phyloP scores from a whole-genome alignment of 805 yeast species.

The Diddensiella caesifluorescens region DNA sequence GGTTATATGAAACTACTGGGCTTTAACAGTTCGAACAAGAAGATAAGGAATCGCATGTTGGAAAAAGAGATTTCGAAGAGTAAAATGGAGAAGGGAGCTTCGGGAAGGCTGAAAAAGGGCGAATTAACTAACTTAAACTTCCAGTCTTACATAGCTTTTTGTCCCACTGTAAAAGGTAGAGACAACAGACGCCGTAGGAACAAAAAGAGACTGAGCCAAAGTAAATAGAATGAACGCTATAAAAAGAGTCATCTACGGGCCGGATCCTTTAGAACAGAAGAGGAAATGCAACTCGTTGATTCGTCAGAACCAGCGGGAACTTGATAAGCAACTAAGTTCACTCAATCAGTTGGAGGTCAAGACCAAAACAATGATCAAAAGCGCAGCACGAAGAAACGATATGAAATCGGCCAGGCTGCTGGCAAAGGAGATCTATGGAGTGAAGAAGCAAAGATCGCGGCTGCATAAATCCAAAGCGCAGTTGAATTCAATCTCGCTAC shows the following conservation, averaged over 20 bases:
- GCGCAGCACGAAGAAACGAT: constrained; percentile 73
- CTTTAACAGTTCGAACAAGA: too few species aligned
- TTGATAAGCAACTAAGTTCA: constrained; percentile 70
- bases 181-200: too few species aligned
- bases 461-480: constrained; percentile 79
- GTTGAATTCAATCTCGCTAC: constrained; percentile 77
- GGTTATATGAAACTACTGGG: too few species aligned
- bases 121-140: too few species aligned
- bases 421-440: constrained; percentile 73
- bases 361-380: constrained; percentile 69
- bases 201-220: too few species aligned
- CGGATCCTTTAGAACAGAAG: constrained; percentile 83
- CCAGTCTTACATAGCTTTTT: too few species aligned
- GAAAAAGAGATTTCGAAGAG: too few species aligned
- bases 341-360: constrained; percentile 60
- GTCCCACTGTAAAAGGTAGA: too few species aligned
- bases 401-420: constrained; percentile 66
- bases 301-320: constrained; percentile 77
- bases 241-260: constrained; percentile 90
- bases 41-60: too few species aligned
- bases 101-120: too few species aligned
- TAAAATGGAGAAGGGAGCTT: too few species aligned
- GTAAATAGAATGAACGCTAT: constrained; percentile 91
- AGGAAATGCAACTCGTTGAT: constrained; percentile 72
- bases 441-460: constrained; percentile 68